Conservation (phyloP, 345 rosid species). For the Punica granatum region DNA sequence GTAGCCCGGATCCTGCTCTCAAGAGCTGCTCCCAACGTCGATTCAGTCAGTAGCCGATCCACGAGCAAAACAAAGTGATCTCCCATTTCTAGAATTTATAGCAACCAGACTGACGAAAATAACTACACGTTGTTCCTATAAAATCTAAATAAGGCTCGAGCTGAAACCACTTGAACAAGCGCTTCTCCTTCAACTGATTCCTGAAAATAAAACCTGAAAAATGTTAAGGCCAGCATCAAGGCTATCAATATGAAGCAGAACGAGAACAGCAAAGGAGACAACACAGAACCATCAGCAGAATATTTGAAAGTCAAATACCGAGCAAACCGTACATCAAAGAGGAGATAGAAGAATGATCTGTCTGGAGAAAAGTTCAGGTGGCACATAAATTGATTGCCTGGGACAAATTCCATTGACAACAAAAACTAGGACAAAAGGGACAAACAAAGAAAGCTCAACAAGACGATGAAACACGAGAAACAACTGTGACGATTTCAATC, state of each 20-base stretch:
- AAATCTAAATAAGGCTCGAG: background rate
- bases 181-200: constrained; percentile 7
- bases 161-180: constrained; percentile 6
- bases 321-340: background rate
- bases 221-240: background rate
- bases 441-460: background rate
- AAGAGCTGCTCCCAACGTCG: constrained; percentile 72
- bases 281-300: too few species aligned
- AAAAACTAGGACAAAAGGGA: background rate
- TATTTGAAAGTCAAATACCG: too few species aligned
- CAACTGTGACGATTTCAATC: background rate
- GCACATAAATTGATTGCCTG: background rate
- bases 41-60: constrained; percentile 79
- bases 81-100: constrained; percentile 40
- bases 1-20: constrained; percentile 53
- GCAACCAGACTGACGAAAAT: constrained; percentile 3
- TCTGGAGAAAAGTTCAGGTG: background rate
- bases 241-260: background rate
- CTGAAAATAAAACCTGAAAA: constrained; percentile 7
- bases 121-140: constrained; percentile 5
- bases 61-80: constrained; percentile 90
- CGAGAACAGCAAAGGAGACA: background rate
- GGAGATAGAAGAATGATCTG: background rate
- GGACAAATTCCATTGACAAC: background rate
- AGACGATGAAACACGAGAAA: background rate